phyloP scores from a whole-genome alignment of 176 grass and related monocot genomes.

The Saccharum officinarum region DNA sequence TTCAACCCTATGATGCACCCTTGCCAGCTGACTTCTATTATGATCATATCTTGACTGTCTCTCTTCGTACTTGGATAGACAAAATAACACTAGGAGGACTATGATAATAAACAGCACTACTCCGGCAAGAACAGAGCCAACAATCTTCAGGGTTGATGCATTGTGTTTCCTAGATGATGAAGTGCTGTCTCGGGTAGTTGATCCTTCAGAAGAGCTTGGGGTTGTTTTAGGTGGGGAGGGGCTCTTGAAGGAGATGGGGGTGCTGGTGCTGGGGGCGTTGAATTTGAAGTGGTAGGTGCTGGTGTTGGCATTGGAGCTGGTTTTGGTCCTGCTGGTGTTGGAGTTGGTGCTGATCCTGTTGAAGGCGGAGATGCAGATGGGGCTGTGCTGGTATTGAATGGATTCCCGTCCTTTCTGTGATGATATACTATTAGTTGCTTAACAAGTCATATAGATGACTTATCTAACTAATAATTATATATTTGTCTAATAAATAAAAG shows the following conservation, averaged over 20 bases:
- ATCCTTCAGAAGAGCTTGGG: conserved; percentile 41
- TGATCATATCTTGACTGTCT: conserved; percentile 55
- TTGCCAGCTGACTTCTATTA: conserved; percentile 54
- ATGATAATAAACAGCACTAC: conserved; percentile 64
- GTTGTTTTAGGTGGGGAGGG: conserved; percentile 31
- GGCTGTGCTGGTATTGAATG: conserved; percentile 76
- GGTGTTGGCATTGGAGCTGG: conserved; percentile 46
- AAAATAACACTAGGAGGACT: conserved; percentile 67
- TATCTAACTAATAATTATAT: conserved; percentile 12
- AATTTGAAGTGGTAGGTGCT: conserved; percentile 32
- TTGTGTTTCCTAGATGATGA: conserved; percentile 47
- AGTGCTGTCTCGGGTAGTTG: conserved; percentile 47
- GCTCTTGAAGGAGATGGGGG: conserved; percentile 49
- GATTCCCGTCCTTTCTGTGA: conserved; percentile 96
- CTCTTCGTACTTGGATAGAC: conserved; percentile 83
- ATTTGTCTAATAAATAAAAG: conserved; percentile 6
- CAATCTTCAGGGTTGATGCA: conserved; percentile 63
- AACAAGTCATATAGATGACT: conserved; percentile 29
- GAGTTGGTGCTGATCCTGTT: conserved; percentile 40
- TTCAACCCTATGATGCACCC: conserved; percentile 49
- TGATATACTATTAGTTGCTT: conserved; percentile 34
- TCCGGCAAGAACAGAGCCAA: conserved; percentile 76
- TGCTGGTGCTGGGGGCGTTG: conserved; percentile 31
- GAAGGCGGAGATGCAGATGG: conserved; percentile 70
- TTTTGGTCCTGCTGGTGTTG: conserved; percentile 52